Conservation (phyloP, 2,329 filamentous ascomycete genomes). For the Teratosphaeria nubilosa region DNA sequence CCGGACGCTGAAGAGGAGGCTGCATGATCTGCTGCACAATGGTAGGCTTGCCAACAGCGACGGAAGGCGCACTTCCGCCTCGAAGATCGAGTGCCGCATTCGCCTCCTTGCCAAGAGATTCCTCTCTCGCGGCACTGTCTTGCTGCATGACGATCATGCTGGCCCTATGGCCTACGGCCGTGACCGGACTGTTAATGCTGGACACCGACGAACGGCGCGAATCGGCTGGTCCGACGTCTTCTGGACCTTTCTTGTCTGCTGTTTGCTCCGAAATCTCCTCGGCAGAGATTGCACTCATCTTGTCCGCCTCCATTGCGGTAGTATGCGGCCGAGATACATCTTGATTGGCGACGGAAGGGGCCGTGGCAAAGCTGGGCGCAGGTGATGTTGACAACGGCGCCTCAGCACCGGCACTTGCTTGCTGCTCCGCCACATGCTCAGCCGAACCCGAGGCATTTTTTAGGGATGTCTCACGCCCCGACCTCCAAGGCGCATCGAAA, state of each 20-base stretch:
- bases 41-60: not conserved
- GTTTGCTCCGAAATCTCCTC: conserved; percentile 4
- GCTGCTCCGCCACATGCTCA: not conserved
- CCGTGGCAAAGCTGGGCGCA: not conserved
- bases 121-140: not conserved
- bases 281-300: conserved; percentile 15
- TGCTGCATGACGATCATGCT: conserved; percentile 2
- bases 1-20: not conserved
- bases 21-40: not conserved
- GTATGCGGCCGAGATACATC: not conserved
- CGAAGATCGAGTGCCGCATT: not conserved
- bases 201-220: conserved; percentile 18
- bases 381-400: not conserved
- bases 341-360: not conserved
- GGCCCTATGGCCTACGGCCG: not conserved
- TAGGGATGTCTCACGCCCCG: not conserved
- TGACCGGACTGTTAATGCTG: conserved; percentile 13
- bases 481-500: not conserved
- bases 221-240: not conserved
- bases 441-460: not conserved
- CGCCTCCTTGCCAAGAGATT: no score
- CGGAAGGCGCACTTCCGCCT: not conserved
- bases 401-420: not conserved
- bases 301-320: not conserved
- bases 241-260: conserved; percentile 4